phyloP scores from a whole-genome alignment of 73 alveolate genomes.

The Stentor roeselii region DNA sequence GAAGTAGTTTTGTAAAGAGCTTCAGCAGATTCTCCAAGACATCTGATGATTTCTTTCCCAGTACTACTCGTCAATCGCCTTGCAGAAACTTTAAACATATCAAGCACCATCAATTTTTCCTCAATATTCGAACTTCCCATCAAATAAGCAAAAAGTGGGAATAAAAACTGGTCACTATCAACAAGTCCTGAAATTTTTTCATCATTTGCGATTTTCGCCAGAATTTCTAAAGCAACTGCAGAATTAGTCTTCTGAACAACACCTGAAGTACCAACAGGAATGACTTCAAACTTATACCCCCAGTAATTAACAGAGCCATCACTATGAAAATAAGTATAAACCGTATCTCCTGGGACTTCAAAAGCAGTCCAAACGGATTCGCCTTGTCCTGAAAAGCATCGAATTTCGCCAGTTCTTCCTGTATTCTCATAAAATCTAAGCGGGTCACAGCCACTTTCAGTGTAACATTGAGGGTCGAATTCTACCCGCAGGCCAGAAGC shows the following conservation, averaged over 20 bases:
- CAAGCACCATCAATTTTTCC: not conserved
- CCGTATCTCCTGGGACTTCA: constrained; percentile 30
- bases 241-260: not conserved
- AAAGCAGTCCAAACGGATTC: not conserved
- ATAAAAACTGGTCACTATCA: not conserved
- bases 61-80: not conserved
- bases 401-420: constrained; percentile 15
- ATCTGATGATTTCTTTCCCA: not conserved
- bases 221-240: not conserved
- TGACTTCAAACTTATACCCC: constrained; percentile 32
- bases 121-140: not conserved
- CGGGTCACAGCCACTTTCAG: constrained; percentile 11
- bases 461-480: constrained; percentile 27
- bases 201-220: not conserved
- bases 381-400: constrained; percentile 27
- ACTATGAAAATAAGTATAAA: constrained; percentile 27
- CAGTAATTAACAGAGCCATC: constrained; percentile 30
- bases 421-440: constrained; percentile 13
- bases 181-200: not conserved
- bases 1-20: not conserved
- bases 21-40: not conserved
- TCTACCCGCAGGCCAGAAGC: not conserved
- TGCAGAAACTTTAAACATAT: not conserved
- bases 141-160: not conserved
- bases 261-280: constrained; percentile 2